These are phyloP conservation scores for Kalaharituber pfeilii DNA, from an alignment of 2,329 filamentous ascomycete species.

Conservation along the genomic window DNA sequence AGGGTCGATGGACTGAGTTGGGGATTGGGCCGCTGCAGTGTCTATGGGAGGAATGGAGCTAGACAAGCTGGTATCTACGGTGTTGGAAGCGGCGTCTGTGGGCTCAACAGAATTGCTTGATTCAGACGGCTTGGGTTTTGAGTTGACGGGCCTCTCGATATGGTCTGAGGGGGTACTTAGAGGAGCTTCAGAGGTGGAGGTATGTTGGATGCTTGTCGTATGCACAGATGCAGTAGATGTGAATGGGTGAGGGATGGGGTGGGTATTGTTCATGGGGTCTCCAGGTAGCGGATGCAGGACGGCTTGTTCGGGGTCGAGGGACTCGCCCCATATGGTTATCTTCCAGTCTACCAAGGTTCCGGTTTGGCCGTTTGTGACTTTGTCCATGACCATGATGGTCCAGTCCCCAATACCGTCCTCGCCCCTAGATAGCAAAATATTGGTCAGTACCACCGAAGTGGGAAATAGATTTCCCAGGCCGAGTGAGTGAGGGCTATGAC, in stretches of 20 bases:
- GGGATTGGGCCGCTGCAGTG: constrained; percentile 24
- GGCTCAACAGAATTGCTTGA: too few relatives aligned
- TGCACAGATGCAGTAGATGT: constrained; percentile 36
- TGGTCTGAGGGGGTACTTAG: constrained; percentile 28
- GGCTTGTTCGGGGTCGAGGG: constrained; percentile 57
- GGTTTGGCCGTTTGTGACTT: constrained; percentile 53
- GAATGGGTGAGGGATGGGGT: constrained; percentile 31
- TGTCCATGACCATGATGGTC: constrained; percentile 81
- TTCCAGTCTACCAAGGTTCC: constrained; percentile 84
- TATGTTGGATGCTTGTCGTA: constrained; percentile 48
- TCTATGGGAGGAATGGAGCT: too few relatives aligned
- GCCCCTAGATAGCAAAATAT: constrained; percentile 44
- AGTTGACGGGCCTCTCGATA: constrained; percentile 39
- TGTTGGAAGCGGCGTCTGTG: neutral
- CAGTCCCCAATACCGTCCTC: constrained; percentile 75
- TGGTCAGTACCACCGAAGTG: constrained; percentile 21
- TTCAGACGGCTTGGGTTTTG: constrained; percentile 32
- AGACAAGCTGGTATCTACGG: neutral
- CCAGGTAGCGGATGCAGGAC: constrained; percentile 62
- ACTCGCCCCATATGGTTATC: constrained; percentile 84
- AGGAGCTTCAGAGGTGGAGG: constrained; percentile 25
- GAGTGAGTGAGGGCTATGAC: too few relatives aligned
- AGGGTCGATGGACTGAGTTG: constrained; percentile 21
- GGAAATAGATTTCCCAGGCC: neutral
- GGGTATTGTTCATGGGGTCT: constrained; percentile 25